Conservation (phyloP, 192 early-diverging fungal species). For the Funneliformis geosporum region DNA sequence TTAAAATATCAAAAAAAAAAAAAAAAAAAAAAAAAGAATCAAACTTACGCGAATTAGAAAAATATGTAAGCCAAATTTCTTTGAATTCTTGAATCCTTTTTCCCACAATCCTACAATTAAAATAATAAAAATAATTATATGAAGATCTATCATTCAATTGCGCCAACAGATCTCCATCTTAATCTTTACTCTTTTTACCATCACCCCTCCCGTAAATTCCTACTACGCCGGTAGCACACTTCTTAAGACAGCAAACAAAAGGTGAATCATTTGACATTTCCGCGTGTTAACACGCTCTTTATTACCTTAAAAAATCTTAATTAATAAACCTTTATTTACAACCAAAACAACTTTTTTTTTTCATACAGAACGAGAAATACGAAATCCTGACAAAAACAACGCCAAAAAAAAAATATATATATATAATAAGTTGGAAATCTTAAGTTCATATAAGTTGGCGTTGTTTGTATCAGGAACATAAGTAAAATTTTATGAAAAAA, state of each 20-base stretch:
- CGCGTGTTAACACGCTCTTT: not conserved
- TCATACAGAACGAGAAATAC: slow-evolving; percentile 13
- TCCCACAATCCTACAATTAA: slow-evolving; percentile 1
- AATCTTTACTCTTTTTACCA: not conserved
- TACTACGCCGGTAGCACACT: not conserved
- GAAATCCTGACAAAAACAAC: slow-evolving; percentile 11
- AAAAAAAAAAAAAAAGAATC: too few species aligned
- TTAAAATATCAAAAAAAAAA: too few species aligned
- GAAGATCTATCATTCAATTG: not conserved
- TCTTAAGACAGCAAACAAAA: not conserved
- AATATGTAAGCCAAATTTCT: too few species aligned
- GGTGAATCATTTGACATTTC: not conserved
- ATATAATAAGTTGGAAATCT: not conserved
- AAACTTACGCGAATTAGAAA: too few species aligned
- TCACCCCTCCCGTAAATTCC: not conserved
- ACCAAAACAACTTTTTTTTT: slow-evolving; percentile 23
- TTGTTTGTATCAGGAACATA: not conserved
- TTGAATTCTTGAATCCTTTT: not conserved
- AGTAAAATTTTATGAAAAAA: slow-evolving; percentile 1
- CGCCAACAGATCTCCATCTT: not conserved
- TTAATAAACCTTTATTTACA: slow-evolving; percentile 3
- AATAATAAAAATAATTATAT: not conserved
- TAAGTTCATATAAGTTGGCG: not conserved
- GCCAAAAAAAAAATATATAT: not conserved
- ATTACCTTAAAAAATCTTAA: slow-evolving; percentile 16